Base-by-base conservation (phyloP, 129 eudicot species). In the Oenanthe sinensis region DNA sequence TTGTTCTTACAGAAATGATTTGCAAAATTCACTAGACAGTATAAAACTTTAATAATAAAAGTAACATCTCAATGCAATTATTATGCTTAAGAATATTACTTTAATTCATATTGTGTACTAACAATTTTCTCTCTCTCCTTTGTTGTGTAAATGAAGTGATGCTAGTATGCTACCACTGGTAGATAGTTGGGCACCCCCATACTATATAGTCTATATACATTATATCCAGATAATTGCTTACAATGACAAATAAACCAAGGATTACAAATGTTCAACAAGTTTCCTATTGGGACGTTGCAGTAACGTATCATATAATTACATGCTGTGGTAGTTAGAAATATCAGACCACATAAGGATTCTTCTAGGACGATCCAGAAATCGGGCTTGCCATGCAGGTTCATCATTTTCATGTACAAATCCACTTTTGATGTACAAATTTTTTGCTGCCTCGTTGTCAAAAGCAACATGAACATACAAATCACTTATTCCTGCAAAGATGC, bases 381-480 rank as follows among this genome's bases (percentile, higher is more conserved):
- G 83, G 62, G 98, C 97, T 81, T 94, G 90, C 97, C 97, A 89
- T 2, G 93, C 90, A 6, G 97, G 96, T 77, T 94, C 98, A 37
- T 91, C 96, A 49, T 90, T 94, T 86, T 94, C 98, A 13, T 79
- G 80, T 44, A 78, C 80, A 45, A 94, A 94, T 44, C 98, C 98
- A 84, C 93, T 85, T 85, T 91, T 94, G 75, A 77, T 55, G 89
- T 94, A 94, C 74, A 94, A 71, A 48, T 90, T 89, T 81, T 88
- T 94, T 5, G 98, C 98, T 20, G 98, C 75, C 77, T 82, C 89
- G 77, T 94, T 94, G 84, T 94, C 96, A 80, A 91, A 87, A 8
- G 98, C 98, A 71, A 94, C 98, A 20, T 94, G 98, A 82, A 90
- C 97, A 79, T 94, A 94, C 39, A 94, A 80, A 88, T 94, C 97